These are phyloP conservation scores for Beauveria asiatica DNA, from an alignment of 2,329 filamentous ascomycete species.

Conservation along the genomic window DNA sequence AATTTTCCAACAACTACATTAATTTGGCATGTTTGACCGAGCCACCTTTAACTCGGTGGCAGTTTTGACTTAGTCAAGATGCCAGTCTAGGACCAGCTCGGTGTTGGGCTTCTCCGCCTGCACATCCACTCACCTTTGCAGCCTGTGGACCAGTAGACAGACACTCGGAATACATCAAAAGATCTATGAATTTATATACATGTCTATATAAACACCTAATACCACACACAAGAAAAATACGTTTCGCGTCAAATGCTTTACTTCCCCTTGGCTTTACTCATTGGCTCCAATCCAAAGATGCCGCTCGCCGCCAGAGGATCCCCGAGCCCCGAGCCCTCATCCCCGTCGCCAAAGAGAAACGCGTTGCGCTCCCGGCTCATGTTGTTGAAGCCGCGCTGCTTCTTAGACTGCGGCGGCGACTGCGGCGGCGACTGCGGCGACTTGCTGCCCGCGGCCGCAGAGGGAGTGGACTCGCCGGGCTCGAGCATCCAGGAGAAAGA, in stretches of 20 bases:
- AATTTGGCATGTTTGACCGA: too few relatives aligned
- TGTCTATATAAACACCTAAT: too few relatives aligned
- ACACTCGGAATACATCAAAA: too few relatives aligned
- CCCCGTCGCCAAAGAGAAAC: conserved; percentile 49
- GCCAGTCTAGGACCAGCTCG: too few relatives aligned
- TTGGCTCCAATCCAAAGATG: conserved; percentile 47
- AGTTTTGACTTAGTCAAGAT: too few relatives aligned
- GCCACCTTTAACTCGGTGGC: too few relatives aligned
- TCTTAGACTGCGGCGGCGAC: conserved; percentile 24
- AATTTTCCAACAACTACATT: too few relatives aligned
- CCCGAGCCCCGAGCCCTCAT: conserved; percentile 21
- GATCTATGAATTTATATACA: too few relatives aligned
- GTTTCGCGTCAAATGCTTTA: not conserved
- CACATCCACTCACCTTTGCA: too few relatives aligned
- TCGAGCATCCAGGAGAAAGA: conserved; percentile 76
- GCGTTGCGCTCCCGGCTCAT: conserved; percentile 47
- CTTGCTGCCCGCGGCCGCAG: conserved; percentile 17
- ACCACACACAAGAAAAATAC: too few relatives aligned
- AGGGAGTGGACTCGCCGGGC: conserved; percentile 33
- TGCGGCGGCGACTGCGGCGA: conserved; percentile 24
- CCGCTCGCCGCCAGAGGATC: conserved; percentile 35
- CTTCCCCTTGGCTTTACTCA: conserved; percentile 24
- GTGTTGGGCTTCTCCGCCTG: too few relatives aligned
- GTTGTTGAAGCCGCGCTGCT: conserved; percentile 34
- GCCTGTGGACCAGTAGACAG: too few relatives aligned